These are phyloP conservation scores for Sugiyamaella paludigena DNA, from an alignment of 1,139 yeast genomes.

Conservation along the genomic window DNA sequence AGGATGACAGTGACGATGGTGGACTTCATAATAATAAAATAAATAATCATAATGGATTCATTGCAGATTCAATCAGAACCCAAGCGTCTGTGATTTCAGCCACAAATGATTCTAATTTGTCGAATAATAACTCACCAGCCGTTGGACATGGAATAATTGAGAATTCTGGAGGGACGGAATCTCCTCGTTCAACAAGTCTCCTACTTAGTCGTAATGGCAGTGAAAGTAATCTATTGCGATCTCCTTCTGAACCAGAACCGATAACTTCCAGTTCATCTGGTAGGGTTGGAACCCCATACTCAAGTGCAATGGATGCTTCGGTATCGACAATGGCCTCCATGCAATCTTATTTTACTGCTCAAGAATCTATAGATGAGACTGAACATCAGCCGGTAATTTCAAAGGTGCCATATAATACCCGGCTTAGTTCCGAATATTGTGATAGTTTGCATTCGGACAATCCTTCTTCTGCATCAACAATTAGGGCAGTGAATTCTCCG, in stretches of 20 bases:
- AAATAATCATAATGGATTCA: no score
- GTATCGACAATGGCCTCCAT: conserved; percentile 10
- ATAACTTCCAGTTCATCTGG: background rate
- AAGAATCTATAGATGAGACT: conserved; percentile 2
- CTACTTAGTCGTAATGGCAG: background rate
- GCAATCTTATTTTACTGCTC: conserved; percentile 11
- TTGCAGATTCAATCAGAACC: background rate
- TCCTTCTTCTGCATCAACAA: conserved; percentile 7
- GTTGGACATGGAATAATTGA: no score
- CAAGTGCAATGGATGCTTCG: conserved; percentile 1
- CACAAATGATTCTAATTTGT: no score
- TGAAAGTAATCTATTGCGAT: background rate
- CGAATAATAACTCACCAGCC: no score
- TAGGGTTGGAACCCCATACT: background rate
- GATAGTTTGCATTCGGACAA: background rate
- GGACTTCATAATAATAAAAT: no score
- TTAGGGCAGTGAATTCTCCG: background rate
- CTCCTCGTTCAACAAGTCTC: conserved; percentile 9
- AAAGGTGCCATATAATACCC: no score
- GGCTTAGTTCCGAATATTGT: no score
- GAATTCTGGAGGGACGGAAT: background rate
- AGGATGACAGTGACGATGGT: conserved; percentile 23
- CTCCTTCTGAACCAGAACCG: conserved; percentile 1
- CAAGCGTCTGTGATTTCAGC: conserved; percentile 15
- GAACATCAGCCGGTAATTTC: no score